These are phyloP conservation scores for Arctostaphylos glauca DNA, from an alignment of 148 eudicot genomes.

Conservation along the genomic window DNA sequence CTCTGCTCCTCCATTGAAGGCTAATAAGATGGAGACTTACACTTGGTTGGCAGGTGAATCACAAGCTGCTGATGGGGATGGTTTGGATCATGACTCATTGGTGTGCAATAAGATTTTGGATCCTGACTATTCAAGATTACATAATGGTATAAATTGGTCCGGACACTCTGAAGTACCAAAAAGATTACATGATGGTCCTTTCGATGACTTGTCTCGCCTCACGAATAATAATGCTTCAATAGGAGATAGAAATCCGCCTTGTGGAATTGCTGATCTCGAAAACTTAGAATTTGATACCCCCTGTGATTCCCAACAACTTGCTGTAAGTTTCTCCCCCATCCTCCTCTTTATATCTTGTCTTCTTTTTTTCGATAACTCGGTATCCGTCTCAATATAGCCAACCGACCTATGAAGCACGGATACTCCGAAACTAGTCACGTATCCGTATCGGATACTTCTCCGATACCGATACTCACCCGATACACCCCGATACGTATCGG, in stretches of 20 bases:
- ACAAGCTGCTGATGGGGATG: slow-evolving; percentile 38
- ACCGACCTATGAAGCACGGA: no score
- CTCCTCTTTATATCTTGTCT: no score
- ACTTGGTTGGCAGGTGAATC: slow-evolving; percentile 51
- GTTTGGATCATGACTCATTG: slow-evolving; percentile 30
- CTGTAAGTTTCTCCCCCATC: slow-evolving; percentile 36
- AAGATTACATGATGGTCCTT: slow-evolving; percentile 11
- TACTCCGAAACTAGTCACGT: no score
- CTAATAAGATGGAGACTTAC: slow-evolving; percentile 21
- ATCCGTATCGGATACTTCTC: no score
- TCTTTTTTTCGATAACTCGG: no score
- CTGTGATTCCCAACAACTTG: slow-evolving; percentile 48
- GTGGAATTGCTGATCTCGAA: slow-evolving; percentile 39
- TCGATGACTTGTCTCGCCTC: slow-evolving; percentile 20
- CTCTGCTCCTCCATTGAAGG: slow-evolving; percentile 24
- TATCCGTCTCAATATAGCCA: no score
- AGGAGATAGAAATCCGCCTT: slow-evolving; percentile 20
- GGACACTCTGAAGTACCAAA: no score
- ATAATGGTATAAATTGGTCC: background rate
- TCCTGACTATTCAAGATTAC: slow-evolving; percentile 23
- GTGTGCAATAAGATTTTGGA: slow-evolving; percentile 50
- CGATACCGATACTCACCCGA: no score
- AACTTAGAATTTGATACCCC: slow-evolving; percentile 58
- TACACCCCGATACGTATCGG: no score
- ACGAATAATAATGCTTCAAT: slow-evolving; percentile 27